Base-by-base conservation (phyloP, 1,139 yeast species). In the Arxiozyma slooffiae region DNA sequence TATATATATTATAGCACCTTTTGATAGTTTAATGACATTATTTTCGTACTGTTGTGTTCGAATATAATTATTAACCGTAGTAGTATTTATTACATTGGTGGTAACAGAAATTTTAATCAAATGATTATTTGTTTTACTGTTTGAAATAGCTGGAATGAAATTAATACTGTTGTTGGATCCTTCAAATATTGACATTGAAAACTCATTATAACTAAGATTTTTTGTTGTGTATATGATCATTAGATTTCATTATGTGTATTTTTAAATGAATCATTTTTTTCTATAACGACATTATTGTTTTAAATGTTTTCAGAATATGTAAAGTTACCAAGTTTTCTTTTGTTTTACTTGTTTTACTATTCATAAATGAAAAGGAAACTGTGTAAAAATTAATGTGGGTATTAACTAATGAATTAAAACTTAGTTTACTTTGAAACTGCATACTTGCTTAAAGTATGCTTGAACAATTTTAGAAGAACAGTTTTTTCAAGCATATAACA, bases 1-100 rank as follows among this genome's bases (percentile, higher is more conserved):
- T n/a, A n/a, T n/a, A n/a, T n/a, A n/a, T n/a, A n/a, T n/a, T n/a
- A 89, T 76, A 1, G 96, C 76, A 40, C 72, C 71, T 60, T 83
- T 83, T 53, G 88, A 70, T 1, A 75, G 71, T 21, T 76, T 76
- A 53, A 82, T 76, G 16, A 82, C 72, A 52, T 75, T 73, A 50
- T 68, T 69, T 60, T 82, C 88, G 2, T 57, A 56, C 16, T 52
- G 22, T 18, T 43, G 17, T 7, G 46, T 22, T 30, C 8, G 11
- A 20, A 30, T 36, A 20, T 26, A 37, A 39, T 22, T 7, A 16
- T n/a, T n/a, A n/a, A n/a, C n/a, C n/a, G 36, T 34, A 7, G 22
- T 18, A 18, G 14, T 30, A 30, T 30, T 30, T 30, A 30, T 30
- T 8, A n/a, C 11, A 11, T 11, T 11, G 4, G 36, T 30, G 7